Evolutionary conservation across 371 early-diverging fungal species (phyloP).

Genomic region (Mucor lusitanicus): DNA sequence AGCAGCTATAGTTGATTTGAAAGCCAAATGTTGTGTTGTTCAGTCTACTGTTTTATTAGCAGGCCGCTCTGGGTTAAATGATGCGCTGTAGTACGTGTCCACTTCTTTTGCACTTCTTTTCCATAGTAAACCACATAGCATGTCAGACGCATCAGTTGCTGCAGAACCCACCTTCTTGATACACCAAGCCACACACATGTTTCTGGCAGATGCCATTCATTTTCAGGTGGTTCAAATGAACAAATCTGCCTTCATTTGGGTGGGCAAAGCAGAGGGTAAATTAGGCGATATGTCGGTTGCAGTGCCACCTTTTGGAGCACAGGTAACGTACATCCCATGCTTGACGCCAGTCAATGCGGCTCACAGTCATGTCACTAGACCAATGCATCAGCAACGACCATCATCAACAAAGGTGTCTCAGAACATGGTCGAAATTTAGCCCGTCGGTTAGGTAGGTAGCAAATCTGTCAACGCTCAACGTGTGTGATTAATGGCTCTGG

Average conservation of each 20-base stretch:
- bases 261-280: constrained; percentile 35
- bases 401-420: constrained; percentile 47
- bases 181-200: constrained; percentile 46
- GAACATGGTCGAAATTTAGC: constrained; percentile 44
- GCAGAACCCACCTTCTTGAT: constrained; percentile 34
- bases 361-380: constrained; percentile 7
- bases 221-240: constrained; percentile 46
- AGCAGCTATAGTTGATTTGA: too few species aligned
- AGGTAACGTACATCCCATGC: constrained; percentile 16
- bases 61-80: neutral
- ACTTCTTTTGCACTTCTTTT: neutral
- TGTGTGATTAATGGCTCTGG: neutral
- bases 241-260: constrained; percentile 42
- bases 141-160: neutral
- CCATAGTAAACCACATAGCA: neutral
- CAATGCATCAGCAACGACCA: constrained; percentile 43
- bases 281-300: constrained; percentile 48
- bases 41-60: neutral
- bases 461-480: neutral
- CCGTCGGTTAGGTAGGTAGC: constrained; percentile 39
- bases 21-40: too few species aligned
- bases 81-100: neutral
- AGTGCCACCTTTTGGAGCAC: constrained; percentile 36
- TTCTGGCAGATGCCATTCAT: constrained; percentile 38
- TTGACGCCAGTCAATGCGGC: neutral